phyloP scores from a whole-genome alignment of 2,329 filamentous ascomycete species.

The Aspergillus glaucus region DNA sequence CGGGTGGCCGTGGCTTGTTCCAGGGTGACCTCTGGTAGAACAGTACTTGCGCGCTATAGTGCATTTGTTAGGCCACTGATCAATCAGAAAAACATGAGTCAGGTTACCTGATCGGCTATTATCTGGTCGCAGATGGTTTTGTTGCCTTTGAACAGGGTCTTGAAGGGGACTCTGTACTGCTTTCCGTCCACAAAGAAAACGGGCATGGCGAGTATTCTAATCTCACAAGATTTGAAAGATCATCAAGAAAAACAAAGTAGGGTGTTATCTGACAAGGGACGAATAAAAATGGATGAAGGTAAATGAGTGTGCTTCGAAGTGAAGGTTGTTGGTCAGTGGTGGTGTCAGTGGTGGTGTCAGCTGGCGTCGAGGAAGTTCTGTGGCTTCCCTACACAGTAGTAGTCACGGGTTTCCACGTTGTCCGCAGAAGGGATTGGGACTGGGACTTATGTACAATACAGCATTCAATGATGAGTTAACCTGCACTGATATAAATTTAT shows the following conservation, averaged over 20 bases:
- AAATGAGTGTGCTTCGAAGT: background rate
- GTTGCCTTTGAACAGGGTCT: slow-evolving; percentile 3
- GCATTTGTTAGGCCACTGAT: background rate
- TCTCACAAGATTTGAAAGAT: background rate
- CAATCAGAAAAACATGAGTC: background rate
- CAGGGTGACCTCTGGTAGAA: background rate
- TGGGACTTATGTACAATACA: no score
- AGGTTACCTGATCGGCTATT: background rate
- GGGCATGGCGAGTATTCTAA: slow-evolving; percentile 7
- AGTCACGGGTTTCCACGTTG: no score
- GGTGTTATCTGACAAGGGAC: background rate
- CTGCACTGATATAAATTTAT: no score
- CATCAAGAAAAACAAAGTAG: background rate
- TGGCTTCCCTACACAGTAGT: background rate
- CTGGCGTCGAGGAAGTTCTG: background rate
- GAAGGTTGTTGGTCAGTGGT: background rate
- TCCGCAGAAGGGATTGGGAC: no score
- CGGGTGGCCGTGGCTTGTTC: slow-evolving; percentile 35
- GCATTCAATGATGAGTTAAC: no score
- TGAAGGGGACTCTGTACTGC: slow-evolving; percentile 6
- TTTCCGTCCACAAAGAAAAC: slow-evolving; percentile 9
- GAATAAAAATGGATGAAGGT: background rate
- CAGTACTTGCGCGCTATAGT: background rate
- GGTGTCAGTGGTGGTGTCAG: background rate
- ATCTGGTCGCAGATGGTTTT: slow-evolving; percentile 1